Conservation (phyloP, 2,329 filamentous ascomycete species). For the Escovopsis weberi region DNA sequence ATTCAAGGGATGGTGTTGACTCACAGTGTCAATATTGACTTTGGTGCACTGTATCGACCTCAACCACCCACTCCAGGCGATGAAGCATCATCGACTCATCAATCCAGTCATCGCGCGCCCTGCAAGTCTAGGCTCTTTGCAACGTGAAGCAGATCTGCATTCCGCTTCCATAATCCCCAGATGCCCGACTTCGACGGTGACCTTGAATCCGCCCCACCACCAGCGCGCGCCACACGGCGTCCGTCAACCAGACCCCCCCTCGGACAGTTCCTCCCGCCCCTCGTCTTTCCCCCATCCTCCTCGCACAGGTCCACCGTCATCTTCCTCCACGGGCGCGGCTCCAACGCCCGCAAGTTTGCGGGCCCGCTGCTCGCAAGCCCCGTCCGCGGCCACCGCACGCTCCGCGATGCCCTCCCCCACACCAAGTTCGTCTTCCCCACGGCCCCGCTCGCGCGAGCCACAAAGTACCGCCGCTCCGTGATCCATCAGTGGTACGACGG, state of each 20-base stretch:
- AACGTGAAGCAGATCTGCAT: too few species aligned
- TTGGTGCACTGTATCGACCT: too few species aligned
- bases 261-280: constrained; percentile 12
- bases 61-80: too few species aligned
- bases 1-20: too few species aligned
- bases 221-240: background rate
- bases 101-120: too few species aligned
- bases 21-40: too few species aligned
- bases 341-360: constrained; percentile 25
- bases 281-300: constrained; percentile 10
- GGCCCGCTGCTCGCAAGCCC: constrained; percentile 20
- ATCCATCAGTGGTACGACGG: constrained; percentile 24
- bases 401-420: constrained; percentile 23
- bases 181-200: too few species aligned
- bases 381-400: constrained; percentile 8
- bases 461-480: constrained; percentile 17
- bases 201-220: too few species aligned
- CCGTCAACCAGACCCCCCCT: constrained; percentile 3
- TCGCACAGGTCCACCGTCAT: constrained; percentile 30
- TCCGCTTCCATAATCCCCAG: too few species aligned
- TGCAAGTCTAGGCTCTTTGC: too few species aligned
- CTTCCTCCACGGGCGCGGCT: constrained; percentile 35
- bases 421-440: constrained; percentile 37
- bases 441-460: constrained; percentile 22
- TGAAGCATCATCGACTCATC: too few species aligned